phyloP scores from a whole-genome alignment of 2,329 filamentous ascomycete genomes.

The Aspergillus unguis region DNA sequence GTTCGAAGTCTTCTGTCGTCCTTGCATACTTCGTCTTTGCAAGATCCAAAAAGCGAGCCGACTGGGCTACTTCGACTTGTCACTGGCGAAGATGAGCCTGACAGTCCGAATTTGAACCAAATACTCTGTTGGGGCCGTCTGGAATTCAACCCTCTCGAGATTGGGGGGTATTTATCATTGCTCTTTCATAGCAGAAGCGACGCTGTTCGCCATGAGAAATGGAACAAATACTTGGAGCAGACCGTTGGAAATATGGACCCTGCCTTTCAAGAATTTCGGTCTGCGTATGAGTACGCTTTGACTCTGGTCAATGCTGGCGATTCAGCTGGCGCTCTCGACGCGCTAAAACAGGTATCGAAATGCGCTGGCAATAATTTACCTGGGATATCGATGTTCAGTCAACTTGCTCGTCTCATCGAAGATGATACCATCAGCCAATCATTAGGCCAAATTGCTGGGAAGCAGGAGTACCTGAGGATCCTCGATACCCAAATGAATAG shows the following conservation, averaged over 20 bases:
- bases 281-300: slow-evolving; percentile 25
- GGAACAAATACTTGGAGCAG: slow-evolving; percentile 19
- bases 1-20: slow-evolving; percentile 23
- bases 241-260: slow-evolving; percentile 6
- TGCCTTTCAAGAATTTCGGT: slow-evolving; percentile 5
- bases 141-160: neutral
- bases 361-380: slow-evolving; percentile 22
- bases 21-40: slow-evolving; percentile 22
- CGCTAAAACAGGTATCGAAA: slow-evolving; percentile 25
- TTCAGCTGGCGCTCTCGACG: slow-evolving; percentile 22
- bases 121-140: slow-evolving; percentile 16
- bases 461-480: slow-evolving; percentile 22
- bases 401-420: slow-evolving; percentile 22
- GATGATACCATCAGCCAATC: slow-evolving; percentile 19
- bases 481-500: slow-evolving; percentile 24
- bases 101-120: slow-evolving; percentile 17
- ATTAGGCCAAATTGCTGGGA: slow-evolving; percentile 23
- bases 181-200: slow-evolving; percentile 25
- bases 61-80: slow-evolving; percentile 21
- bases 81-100: slow-evolving; percentile 18
- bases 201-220: slow-evolving; percentile 21
- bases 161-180: slow-evolving; percentile 24
- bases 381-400: slow-evolving; percentile 20
- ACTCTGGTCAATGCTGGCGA: slow-evolving; percentile 24
- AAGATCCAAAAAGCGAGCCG: slow-evolving; percentile 20